A percentile compares a stretch with the other conserved stretches of the same genome.
Evolutionary conservation across 768 basidiomycete species (phyloP).

Genomic region (Boletus fagicola): DNA sequence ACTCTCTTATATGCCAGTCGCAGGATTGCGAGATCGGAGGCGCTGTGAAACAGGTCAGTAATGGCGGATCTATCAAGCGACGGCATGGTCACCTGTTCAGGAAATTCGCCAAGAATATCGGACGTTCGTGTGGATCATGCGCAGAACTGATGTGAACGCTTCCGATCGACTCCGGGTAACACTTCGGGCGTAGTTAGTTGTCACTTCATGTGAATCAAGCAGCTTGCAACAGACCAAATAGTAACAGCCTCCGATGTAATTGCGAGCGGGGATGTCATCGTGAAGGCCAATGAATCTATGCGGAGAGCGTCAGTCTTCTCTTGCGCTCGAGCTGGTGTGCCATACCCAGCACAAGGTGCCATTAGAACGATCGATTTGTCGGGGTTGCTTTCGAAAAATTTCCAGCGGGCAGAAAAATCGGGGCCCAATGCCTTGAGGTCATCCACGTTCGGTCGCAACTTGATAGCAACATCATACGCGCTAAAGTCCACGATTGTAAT

Average conservation of each 20-base stretch:
- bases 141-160: constrained; percentile 48
- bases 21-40: constrained; percentile 27
- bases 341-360: constrained; percentile 42
- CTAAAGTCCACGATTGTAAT: constrained; percentile 28
- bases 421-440: constrained; percentile 52
- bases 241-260: constrained; percentile 24
- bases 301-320: background rate
- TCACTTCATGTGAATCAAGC: background rate
- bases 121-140: constrained; percentile 38
- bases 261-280: constrained; percentile 8
- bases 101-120: constrained; percentile 46
- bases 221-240: constrained; percentile 26
- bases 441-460: constrained; percentile 48
- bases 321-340: background rate
- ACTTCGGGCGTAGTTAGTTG: constrained; percentile 13
- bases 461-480: constrained; percentile 54
- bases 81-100: constrained; percentile 40
- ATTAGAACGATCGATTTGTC: constrained; percentile 57
- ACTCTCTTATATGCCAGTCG: constrained; percentile 28
- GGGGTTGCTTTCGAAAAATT: constrained; percentile 47
- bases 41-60: constrained; percentile 8
- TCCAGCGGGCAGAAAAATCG: constrained; percentile 49
- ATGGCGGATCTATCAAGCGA: background rate
- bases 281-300: constrained; percentile 14
- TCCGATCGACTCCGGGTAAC: constrained; percentile 48